Evolutionary conservation across 176 grass and related monocot species (phyloP).

Genomic region (Dendrocalamus sinicus): DNA sequence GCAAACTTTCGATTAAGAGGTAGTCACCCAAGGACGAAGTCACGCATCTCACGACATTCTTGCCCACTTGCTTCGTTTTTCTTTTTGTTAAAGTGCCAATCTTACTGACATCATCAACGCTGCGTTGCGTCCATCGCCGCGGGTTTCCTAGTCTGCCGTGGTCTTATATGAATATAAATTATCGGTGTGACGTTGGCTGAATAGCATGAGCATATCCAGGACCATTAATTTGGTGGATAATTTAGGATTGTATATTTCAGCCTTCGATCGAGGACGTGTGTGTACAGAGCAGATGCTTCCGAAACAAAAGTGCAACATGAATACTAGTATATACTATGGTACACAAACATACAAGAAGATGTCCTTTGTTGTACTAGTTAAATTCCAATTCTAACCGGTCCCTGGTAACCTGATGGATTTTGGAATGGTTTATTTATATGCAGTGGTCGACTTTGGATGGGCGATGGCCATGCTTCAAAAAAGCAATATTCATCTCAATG

Average conservation of each 20-base stretch:
- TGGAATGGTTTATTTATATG: not conserved
- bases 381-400: not conserved
- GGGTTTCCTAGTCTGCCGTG: not conserved
- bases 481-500: not conserved
- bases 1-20: too few species aligned
- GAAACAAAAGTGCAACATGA: not conserved
- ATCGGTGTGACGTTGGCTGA: not conserved
- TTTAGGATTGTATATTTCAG: not conserved
- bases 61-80: not conserved
- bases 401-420: not conserved
- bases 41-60: too few species aligned
- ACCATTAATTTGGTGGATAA: not conserved
- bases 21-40: too few species aligned
- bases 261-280: too few species aligned
- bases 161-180: not conserved
- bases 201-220: not conserved
- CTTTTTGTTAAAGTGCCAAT: not conserved
- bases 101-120: not conserved
- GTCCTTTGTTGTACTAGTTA: not conserved
- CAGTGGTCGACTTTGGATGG: constrained; percentile 3
- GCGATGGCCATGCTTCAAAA: not conserved
- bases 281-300: not conserved
- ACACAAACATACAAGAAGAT: not conserved
- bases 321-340: too few species aligned
- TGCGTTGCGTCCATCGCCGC: not conserved